A percentile compares a stretch with the other conserved stretches of the same genome.
These are phyloP conservation scores for Euphorbia celastroides DNA, from an alignment of 441 rosid genomes.

Conservation along the genomic window DNA sequence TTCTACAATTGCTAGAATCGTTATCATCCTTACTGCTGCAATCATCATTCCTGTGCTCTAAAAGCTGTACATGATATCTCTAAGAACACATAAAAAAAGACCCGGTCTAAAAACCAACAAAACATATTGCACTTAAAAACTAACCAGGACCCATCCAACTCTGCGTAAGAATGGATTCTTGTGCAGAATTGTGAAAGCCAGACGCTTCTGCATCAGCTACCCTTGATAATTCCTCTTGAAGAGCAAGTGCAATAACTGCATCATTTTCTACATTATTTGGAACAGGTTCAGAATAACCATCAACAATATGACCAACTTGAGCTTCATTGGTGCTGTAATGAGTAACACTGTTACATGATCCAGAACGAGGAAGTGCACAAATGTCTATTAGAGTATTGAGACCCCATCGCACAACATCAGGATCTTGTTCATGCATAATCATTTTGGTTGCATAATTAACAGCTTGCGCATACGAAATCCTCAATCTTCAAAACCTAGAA, in stretches of 20 bases:
- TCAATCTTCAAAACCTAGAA: not conserved
- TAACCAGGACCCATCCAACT: slow-evolving; percentile 47
- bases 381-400: slow-evolving; percentile 55
- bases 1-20: slow-evolving; percentile 16
- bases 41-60: slow-evolving; percentile 30
- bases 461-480: slow-evolving; percentile 8
- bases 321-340: slow-evolving; percentile 38
- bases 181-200: slow-evolving; percentile 29
- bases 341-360: slow-evolving; percentile 45
- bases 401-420: slow-evolving; percentile 84
- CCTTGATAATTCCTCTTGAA: slow-evolving; percentile 74
- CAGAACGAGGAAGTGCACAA: slow-evolving; percentile 49
- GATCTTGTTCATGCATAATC: slow-evolving; percentile 44
- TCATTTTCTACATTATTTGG: slow-evolving; percentile 51
- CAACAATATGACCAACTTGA: slow-evolving; percentile 47
- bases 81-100: slow-evolving; percentile 13
- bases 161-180: slow-evolving; percentile 55
- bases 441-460: slow-evolving; percentile 22
- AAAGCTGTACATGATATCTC: slow-evolving; percentile 12
- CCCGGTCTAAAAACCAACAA: slow-evolving; percentile 10
- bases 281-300: slow-evolving; percentile 45
- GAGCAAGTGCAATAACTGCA: slow-evolving; percentile 68
- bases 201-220: slow-evolving; percentile 54
- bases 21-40: slow-evolving; percentile 12
- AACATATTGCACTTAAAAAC: slow-evolving; percentile 11